Evolutionary conservation across 371 early-diverging fungal species (phyloP).

Genomic region (Apophysomyces elegans): DNA sequence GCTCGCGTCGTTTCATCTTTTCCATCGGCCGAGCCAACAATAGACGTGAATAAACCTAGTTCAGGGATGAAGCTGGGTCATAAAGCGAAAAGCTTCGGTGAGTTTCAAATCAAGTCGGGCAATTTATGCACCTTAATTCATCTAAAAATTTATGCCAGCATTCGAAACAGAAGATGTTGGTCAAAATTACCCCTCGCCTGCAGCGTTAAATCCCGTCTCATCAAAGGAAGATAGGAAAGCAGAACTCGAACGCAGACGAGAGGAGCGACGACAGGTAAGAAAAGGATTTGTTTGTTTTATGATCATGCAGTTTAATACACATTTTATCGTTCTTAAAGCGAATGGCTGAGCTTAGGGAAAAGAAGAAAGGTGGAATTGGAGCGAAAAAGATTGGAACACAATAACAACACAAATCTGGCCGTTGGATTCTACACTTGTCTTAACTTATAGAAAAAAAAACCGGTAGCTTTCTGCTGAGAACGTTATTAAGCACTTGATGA

Average conservation of each 20-base stretch:
- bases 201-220: constrained; percentile 19
- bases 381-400: constrained; percentile 41
- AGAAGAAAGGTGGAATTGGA: constrained; percentile 49
- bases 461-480: no score
- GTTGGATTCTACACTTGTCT: not conserved
- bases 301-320: not conserved
- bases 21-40: constrained; percentile 19
- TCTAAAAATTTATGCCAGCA: constrained; percentile 3
- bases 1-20: constrained; percentile 25
- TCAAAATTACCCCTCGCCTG: constrained; percentile 3
- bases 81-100: constrained; percentile 42
- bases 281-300: not conserved
- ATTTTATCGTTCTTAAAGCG: constrained; percentile 23
- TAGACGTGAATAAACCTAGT: constrained; percentile 15
- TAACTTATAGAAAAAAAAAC: not conserved
- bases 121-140: constrained; percentile 8
- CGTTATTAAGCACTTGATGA: no score
- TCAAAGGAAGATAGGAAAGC: constrained; percentile 57
- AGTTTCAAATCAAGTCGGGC: constrained; percentile 4
- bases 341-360: constrained; percentile 59
- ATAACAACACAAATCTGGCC: not conserved
- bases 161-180: not conserved
- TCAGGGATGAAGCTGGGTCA: constrained; percentile 47
- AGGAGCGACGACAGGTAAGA: constrained; percentile 62
- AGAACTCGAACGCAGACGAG: constrained; percentile 61